Base-by-base conservation (phyloP, 352 stramenopile species). In the Thalassiosira livingstoniorum region DNA sequence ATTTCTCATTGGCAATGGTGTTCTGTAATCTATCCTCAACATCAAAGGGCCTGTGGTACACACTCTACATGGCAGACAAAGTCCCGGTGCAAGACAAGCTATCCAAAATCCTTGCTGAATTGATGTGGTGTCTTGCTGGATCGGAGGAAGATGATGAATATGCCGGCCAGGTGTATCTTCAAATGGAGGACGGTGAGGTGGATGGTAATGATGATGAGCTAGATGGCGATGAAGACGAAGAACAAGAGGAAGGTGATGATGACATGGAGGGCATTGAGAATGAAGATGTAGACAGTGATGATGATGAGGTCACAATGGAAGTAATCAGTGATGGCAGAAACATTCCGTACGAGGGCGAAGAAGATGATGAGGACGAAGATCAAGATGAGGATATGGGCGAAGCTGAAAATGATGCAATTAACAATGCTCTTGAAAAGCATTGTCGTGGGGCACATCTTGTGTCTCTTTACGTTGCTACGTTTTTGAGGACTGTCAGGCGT, bases 51-150 rank as follows among this genome's bases (percentile, higher is more conserved):
- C 67, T 97, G 21, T 97, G 94, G 87, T 95, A 96, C 74, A 95
- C 92, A 43, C 80, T 97, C 15, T 97, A 95, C 82, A 94, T 96
- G 90, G 89, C 87, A 1, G 94, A 97, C 73, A 95, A 96, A 69
- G 87, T 87, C 34, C 85, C 91, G 2, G 92, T 96, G 25, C 94
- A 97, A 83, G 84, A 96, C 61, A 92, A 96, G 75, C 80, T 97
- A 4, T 91, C 87, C 3, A 86, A 95, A 79, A 78, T 90, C 13
- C 71, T 97, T 15, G 86, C 90, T 15, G 78, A 92, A 35, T 73
- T 96, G n/a, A 91, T 97, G 67, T 93, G 91, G 82, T 94, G 80
- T 63, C 71, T 92, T 64, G 75, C 85, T 67, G 87, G 87, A 11
- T 91, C 85, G 0, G 89, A 94, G 45, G 88, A 95, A 79, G 90